phyloP scores from a whole-genome alignment of 208 protist species.

The Trypanosoma mega region DNA sequence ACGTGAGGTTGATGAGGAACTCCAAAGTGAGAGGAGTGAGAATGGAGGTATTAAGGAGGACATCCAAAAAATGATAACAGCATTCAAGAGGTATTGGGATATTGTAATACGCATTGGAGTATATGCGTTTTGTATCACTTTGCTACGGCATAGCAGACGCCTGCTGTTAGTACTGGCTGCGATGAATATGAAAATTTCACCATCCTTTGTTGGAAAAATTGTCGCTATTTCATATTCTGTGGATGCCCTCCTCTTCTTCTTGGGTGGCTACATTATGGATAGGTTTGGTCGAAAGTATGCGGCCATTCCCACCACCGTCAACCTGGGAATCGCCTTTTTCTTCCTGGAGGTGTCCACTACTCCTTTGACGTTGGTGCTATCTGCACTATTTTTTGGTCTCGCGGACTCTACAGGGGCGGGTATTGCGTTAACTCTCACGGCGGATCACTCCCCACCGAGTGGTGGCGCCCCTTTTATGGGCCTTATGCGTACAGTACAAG shows the following conservation, averaged over 20 bases:
- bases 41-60: neutral
- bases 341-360: conserved; percentile 42
- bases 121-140: conserved; percentile 21
- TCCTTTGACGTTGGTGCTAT: conserved; percentile 28
- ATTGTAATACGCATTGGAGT: conserved; percentile 18
- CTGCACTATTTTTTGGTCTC: no score
- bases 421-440: no score
- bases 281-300: conserved; percentile 49
- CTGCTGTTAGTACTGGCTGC: conserved; percentile 14
- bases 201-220: conserved; percentile 27
- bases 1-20: conserved; percentile 9
- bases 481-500: no score
- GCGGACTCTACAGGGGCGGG: no score
- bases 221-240: conserved; percentile 43
- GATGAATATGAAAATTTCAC: conserved; percentile 19
- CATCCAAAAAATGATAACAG: neutral
- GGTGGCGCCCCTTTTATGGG: no score
- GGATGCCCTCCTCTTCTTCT: conserved; percentile 50
- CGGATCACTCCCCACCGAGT: no score
- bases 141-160: conserved; percentile 2
- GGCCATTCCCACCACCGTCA: conserved; percentile 54
- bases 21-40: neutral
- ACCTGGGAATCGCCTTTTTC: conserved; percentile 50
- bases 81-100: conserved; percentile 16
- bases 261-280: conserved; percentile 78